phyloP scores from a whole-genome alignment of 163 green algal species.

The Coccomyxa subellipsoidea region DNA sequence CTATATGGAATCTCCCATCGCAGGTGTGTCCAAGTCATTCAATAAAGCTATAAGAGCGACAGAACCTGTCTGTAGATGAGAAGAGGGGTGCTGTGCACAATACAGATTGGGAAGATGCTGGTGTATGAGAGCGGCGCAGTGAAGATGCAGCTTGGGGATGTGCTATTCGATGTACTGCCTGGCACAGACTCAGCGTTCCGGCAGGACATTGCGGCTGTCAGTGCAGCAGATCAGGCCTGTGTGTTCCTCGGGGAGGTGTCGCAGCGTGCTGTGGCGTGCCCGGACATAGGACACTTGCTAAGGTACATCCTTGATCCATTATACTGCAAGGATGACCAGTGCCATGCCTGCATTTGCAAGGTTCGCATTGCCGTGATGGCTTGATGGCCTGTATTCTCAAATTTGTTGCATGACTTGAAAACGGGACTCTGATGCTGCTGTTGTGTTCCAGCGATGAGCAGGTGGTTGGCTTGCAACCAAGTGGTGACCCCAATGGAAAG shows the following conservation, averaged over 20 bases:
- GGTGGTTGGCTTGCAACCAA: neutral
- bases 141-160: constrained; percentile 66
- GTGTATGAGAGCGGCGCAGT: constrained; percentile 68
- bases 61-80: neutral
- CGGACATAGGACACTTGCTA: constrained; percentile 57
- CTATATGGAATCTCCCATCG: no score
- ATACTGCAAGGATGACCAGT: neutral
- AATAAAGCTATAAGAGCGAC: no score
- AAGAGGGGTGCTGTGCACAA: neutral
- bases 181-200: constrained; percentile 47
- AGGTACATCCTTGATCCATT: neutral
- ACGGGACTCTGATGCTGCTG: no score
- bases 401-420: no score
- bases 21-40: no score
- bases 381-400: neutral
- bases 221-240: constrained; percentile 24
- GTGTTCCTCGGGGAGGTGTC: constrained; percentile 47
- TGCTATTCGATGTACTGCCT: constrained; percentile 64
- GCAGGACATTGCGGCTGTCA: constrained; percentile 58
- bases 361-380: neutral
- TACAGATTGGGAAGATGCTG: constrained; percentile 70
- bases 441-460: neutral
- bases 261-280: constrained; percentile 48
- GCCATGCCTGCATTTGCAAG: neutral
- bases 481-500: neutral